Base-by-base conservation (phyloP, 805 yeast species). In the Starmerella apis region DNA sequence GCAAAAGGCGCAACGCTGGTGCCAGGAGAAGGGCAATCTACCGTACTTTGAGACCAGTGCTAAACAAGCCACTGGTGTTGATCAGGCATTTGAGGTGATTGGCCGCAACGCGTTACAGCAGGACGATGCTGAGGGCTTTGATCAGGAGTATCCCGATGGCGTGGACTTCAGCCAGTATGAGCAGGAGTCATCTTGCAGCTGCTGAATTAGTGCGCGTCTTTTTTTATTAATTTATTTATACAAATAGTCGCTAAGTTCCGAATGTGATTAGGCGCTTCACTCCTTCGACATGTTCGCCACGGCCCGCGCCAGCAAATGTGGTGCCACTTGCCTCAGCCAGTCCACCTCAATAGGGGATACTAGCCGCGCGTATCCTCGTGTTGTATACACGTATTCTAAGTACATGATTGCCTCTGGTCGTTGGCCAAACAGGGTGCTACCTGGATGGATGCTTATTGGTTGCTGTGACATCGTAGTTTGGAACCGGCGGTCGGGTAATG, bases 21-120 rank as follows among this genome's bases (percentile, higher is more conserved):
- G 83, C 48, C 76, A 74, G 49, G 74, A 77, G 44, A 67, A 76
- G 56, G 83, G 94, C 68, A 86, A 87, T 56, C 73, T 87, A 54
- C 97, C 98, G 3, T 80, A 88, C 53, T 90, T 92, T 63, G 95
- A 90, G 67, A 90, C 98, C n/a, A 81, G 92, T 72, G 98, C 98
- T 18, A 92, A 90, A 70, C 96, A 87, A 65, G 87, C 92, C 14
- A 85, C 88, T 45, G 94, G 94, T 59, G 95, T 90, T 31, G 96
- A 88, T 63, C 80, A 83, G 61, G 97, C 97, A 2, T 90, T 90
- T 63, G 96, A 92, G 65, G 94, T 88, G 38, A 85, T 90, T 60
- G 96, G 96, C 28, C 78, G 95, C 61, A 86, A 86, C 70, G 98
- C 97, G 0, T 72, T 90, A 61, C 95, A 87, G 65, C 97, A 90